These are phyloP conservation scores for Cichorium intybus DNA, from an alignment of 140 eudicot genomes.

Conservation along the genomic window DNA sequence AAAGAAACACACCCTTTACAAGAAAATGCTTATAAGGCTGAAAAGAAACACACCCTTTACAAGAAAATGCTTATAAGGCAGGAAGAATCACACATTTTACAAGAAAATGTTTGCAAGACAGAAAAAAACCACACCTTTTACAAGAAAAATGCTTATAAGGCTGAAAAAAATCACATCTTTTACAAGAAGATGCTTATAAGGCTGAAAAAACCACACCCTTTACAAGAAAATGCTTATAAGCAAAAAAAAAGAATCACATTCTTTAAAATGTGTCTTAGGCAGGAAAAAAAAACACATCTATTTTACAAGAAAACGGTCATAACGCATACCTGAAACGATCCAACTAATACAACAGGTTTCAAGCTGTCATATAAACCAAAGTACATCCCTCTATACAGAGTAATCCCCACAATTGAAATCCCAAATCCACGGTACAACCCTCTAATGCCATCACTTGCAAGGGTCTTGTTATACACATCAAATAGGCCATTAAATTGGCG, in stretches of 20 bases:
- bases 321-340: constrained; percentile 59
- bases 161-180: neutral
- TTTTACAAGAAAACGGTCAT: neutral
- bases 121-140: neutral
- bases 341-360: constrained; percentile 85
- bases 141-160: neutral
- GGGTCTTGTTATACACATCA: constrained; percentile 79
- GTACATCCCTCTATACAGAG: constrained; percentile 94
- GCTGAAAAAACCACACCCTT: neutral
- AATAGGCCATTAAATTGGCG: constrained; percentile 71
- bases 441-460: constrained; percentile 69
- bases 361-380: constrained; percentile 90
- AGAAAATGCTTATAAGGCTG: neutral
- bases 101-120: neutral
- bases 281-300: neutral
- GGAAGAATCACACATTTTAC: neutral
- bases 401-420: constrained; percentile 83
- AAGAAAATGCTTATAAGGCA: neutral
- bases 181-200: neutral
- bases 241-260: too few relatives aligned
- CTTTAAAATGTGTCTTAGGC: neutral
- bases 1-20: neutral
- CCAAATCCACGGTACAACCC: constrained; percentile 96
- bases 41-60: neutral
- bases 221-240: neutral